Conservation (phyloP, 1,284 basidiomycete genomes). For the Mycosarcoma maydis region DNA sequence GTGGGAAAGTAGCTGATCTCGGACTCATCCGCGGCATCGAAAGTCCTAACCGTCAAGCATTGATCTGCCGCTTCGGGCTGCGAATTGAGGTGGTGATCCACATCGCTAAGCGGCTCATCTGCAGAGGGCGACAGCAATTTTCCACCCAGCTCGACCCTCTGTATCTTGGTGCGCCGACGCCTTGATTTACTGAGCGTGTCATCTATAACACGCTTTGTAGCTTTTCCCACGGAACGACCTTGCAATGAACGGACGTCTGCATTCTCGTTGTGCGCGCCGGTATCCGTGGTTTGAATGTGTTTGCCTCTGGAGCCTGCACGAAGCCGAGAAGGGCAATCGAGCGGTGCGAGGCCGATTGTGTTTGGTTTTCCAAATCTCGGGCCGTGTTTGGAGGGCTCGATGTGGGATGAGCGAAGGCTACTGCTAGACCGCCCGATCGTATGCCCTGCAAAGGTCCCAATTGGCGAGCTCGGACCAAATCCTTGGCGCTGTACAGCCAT, state of each 20-base stretch:
- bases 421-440: slow-evolving; percentile 3
- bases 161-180: slow-evolving; percentile 18
- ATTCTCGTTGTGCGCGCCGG: slow-evolving; percentile 11
- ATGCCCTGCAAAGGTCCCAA: slow-evolving; percentile 21
- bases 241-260: neutral
- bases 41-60: too few relatives aligned
- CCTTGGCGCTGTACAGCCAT: too few relatives aligned
- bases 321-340: neutral
- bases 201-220: slow-evolving; percentile 1
- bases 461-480: slow-evolving; percentile 21
- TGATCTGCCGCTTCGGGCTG: slow-evolving; percentile 12
- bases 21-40: slow-evolving; percentile 25
- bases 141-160: slow-evolving; percentile 18
- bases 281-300: neutral
- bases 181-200: neutral
- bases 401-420: neutral
- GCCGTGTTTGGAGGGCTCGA: slow-evolving; percentile 1
- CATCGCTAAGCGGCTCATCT: slow-evolving; percentile 26
- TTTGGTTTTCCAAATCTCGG: neutral
- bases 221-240: neutral
- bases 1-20: slow-evolving; percentile 43
- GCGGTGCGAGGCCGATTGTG: slow-evolving; percentile 7
- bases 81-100: slow-evolving; percentile 24
- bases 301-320: neutral
- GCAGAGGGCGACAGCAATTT: slow-evolving; percentile 1